These are phyloP conservation scores for Dacryopinax primogenitus DNA, from an alignment of 768 basidiomycete species.

Conservation along the genomic window DNA sequence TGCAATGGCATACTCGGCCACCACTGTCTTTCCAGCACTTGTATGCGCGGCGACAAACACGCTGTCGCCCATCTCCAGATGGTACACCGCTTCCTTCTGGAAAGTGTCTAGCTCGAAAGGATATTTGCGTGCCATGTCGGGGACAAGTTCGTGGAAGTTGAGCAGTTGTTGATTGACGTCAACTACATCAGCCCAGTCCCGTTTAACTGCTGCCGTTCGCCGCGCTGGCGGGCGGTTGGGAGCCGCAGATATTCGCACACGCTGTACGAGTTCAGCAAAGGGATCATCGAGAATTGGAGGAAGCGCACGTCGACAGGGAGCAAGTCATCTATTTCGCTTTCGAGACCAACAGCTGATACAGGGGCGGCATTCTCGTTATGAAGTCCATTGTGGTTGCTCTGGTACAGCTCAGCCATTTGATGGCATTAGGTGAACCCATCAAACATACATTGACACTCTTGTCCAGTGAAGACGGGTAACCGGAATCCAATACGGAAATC, in stretches of 20 bases:
- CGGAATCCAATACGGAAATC: not conserved
- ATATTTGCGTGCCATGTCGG: slow-evolving; percentile 96
- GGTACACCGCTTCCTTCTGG: slow-evolving; percentile 97
- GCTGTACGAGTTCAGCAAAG: not conserved
- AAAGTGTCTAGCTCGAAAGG: slow-evolving; percentile 98
- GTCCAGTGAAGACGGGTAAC: not conserved
- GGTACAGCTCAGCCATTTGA: slow-evolving; percentile 18
- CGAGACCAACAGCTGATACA: slow-evolving; percentile 33
- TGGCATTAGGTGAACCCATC: slow-evolving; percentile 19
- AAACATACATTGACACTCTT: slow-evolving; percentile 24
- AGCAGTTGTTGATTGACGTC: slow-evolving; percentile 80
- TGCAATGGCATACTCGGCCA: slow-evolving; percentile 97
- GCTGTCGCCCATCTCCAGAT: slow-evolving; percentile 91
- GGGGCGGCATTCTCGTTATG: slow-evolving; percentile 19
- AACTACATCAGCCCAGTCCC: slow-evolving; percentile 96
- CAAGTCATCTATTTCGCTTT: slow-evolving; percentile 62
- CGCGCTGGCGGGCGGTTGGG: slow-evolving; percentile 32
- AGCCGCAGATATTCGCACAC: slow-evolving; percentile 27
- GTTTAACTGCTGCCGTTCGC: slow-evolving; percentile 49
- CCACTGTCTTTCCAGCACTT: slow-evolving; percentile 98
- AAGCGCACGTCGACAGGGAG: slow-evolving; percentile 38
- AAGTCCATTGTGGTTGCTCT: not conserved
- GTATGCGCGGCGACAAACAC: slow-evolving; percentile 99
- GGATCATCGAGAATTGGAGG: too few species aligned
- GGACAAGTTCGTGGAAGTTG: slow-evolving; percentile 86